These are phyloP conservation scores for Liquidambar formosana DNA, from an alignment of 164 flowering plant species.

Conservation along the genomic window DNA sequence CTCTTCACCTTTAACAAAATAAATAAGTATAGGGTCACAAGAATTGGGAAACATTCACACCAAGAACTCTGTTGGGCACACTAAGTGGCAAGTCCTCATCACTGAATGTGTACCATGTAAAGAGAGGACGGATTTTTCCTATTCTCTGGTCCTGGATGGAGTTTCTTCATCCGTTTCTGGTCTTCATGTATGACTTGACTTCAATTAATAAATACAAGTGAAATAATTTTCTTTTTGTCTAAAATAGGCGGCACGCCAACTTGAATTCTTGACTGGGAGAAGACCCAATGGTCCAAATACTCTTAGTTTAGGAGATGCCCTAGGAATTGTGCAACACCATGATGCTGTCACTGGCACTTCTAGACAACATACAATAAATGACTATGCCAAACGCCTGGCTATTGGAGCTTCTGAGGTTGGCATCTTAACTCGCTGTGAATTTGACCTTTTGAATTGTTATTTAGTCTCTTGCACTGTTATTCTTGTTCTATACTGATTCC, in stretches of 20 bases:
- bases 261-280: conserved; percentile 76
- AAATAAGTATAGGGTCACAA: too few relatives aligned
- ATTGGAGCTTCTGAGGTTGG: conserved; percentile 74
- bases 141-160: neutral
- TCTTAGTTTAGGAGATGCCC: conserved; percentile 72
- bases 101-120: too few relatives aligned
- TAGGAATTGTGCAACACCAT: conserved; percentile 90
- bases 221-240: conserved; percentile 15
- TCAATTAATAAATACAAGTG: neutral
- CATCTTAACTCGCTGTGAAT: neutral
- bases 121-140: neutral
- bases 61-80: too few relatives aligned
- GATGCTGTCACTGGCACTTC: conserved; percentile 92
- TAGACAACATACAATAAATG: conserved; percentile 84
- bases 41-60: too few relatives aligned
- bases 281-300: conserved; percentile 53
- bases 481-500: neutral
- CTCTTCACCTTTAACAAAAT: too few relatives aligned
- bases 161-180: neutral
- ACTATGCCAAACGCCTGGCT: conserved; percentile 79
- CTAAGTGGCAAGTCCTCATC: too few relatives aligned
- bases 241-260: conserved; percentile 82
- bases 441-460: neutral
- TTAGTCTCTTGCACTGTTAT: neutral
- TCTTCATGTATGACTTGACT: neutral